These are phyloP conservation scores for Solanum chacoense DNA, from an alignment of 305 asterid genomes.

Conservation along the genomic window DNA sequence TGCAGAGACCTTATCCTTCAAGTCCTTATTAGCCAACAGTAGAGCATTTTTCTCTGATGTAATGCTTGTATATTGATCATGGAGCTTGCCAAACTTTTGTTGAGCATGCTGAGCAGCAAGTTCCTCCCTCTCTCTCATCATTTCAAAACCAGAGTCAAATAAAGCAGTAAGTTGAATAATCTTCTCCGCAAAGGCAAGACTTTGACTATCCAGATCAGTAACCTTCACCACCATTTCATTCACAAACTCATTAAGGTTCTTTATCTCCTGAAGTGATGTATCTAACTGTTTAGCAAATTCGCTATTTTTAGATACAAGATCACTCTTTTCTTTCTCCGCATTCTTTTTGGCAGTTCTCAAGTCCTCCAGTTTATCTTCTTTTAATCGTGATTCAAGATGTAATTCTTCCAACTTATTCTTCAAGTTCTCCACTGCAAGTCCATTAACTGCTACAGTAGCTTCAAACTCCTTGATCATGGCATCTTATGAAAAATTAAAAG, in stretches of 20 bases:
- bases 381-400: constrained; percentile 49
- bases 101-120: constrained; percentile 58
- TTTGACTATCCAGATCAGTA: constrained; percentile 64
- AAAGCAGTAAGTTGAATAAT: constrained; percentile 49
- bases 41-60: constrained; percentile 57
- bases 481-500: constrained; percentile 30
- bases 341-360: constrained; percentile 41
- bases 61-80: constrained; percentile 30
- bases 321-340: constrained; percentile 48
- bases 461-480: constrained; percentile 43
- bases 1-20: constrained; percentile 51
- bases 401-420: constrained; percentile 52
- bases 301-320: constrained; percentile 42
- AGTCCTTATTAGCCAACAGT: constrained; percentile 45
- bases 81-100: constrained; percentile 51
- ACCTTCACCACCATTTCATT: constrained; percentile 47
- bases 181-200: constrained; percentile 48
- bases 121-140: constrained; percentile 57
- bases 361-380: constrained; percentile 47
- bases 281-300: constrained; percentile 41
- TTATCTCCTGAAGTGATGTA: constrained; percentile 46
- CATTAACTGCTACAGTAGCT: constrained; percentile 46
- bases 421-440: constrained; percentile 41
- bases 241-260: constrained; percentile 57
- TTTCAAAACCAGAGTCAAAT: constrained; percentile 54